Percentiles rank a stretch among this genome's conserved stretches.
phyloP scores from a whole-genome alignment of 2,329 filamentous ascomycete species.

The Xylaria sp. region DNA sequence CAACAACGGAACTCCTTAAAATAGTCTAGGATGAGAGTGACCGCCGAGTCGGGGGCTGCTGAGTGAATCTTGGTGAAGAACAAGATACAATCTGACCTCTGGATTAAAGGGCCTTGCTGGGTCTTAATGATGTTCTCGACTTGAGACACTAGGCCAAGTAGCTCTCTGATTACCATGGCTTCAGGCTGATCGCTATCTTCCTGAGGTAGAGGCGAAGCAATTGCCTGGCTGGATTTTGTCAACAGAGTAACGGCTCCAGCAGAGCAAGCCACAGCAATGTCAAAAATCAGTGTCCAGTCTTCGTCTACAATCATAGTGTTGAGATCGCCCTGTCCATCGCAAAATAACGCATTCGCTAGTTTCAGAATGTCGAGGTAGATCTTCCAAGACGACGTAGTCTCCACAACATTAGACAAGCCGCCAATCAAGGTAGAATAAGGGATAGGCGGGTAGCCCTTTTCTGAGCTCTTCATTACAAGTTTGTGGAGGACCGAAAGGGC shows the following conservation, averaged over 20 bases:
- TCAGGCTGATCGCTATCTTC: conserved; percentile 53
- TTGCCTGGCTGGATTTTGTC: conserved; percentile 40
- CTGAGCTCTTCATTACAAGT: conserved; percentile 67
- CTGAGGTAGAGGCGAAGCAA: conserved; percentile 41
- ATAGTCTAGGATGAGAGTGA: conserved; percentile 72
- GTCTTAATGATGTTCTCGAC: conserved; percentile 62
- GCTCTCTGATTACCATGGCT: conserved; percentile 56
- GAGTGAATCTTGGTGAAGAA: conserved; percentile 73
- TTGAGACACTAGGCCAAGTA: conserved; percentile 58
- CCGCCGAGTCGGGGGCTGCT: conserved; percentile 72
- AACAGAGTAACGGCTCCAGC: conserved; percentile 48
- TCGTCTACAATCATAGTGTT: conserved; percentile 70
- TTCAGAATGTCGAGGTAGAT: conserved; percentile 61
- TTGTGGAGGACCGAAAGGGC: conserved; percentile 72
- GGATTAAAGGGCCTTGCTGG: conserved; percentile 63
- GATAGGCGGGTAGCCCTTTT: conserved; percentile 69
- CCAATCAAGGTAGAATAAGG: conserved; percentile 69
- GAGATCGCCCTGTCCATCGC: conserved; percentile 62
- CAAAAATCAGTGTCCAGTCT: conserved; percentile 72
- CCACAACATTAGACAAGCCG: conserved; percentile 64
- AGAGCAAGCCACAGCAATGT: conserved; percentile 68
- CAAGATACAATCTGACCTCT: conserved; percentile 72
- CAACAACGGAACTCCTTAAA: conserved; percentile 76
- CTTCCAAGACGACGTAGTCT: conserved; percentile 57
- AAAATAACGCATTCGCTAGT: conserved; percentile 67